Conservation (phyloP, 179 eudicot species). For the Amaranthus tricolor region DNA sequence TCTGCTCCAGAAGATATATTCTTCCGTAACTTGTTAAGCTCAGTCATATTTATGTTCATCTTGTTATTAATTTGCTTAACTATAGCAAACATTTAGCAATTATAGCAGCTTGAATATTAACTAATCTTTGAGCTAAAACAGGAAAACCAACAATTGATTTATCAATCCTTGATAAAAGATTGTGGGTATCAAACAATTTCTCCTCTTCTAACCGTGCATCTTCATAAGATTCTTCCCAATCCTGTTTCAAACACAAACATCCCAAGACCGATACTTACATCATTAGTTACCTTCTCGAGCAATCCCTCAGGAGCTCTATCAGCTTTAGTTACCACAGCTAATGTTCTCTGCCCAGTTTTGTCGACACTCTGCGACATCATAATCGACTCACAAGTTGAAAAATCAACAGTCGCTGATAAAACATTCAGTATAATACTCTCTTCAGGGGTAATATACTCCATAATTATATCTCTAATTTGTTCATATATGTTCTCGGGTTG, state of each 20-base stretch:
- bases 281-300: slow-evolving; percentile 54
- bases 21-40: slow-evolving; percentile 37
- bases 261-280: slow-evolving; percentile 60
- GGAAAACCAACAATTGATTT: slow-evolving; percentile 44
- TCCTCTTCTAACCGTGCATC: slow-evolving; percentile 48
- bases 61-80: slow-evolving; percentile 44
- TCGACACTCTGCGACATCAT: slow-evolving; percentile 57
- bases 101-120: slow-evolving; percentile 45
- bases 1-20: slow-evolving; percentile 35
- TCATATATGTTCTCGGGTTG: slow-evolving; percentile 48
- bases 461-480: slow-evolving; percentile 41
- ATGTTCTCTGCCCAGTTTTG: slow-evolving; percentile 45
- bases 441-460: slow-evolving; percentile 54
- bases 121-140: slow-evolving; percentile 42
- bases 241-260: slow-evolving; percentile 52
- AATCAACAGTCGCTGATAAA: slow-evolving; percentile 48
- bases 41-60: slow-evolving; percentile 26
- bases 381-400: slow-evolving; percentile 53
- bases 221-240: slow-evolving; percentile 49
- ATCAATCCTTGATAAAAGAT: slow-evolving; percentile 32
- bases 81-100: slow-evolving; percentile 50
- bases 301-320: slow-evolving; percentile 56
- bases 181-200: slow-evolving; percentile 35
- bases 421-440: slow-evolving; percentile 57
- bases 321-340: slow-evolving; percentile 69